phyloP scores from a whole-genome alignment of 2,329 filamentous ascomycete genomes.

The Capronia epimyces region DNA sequence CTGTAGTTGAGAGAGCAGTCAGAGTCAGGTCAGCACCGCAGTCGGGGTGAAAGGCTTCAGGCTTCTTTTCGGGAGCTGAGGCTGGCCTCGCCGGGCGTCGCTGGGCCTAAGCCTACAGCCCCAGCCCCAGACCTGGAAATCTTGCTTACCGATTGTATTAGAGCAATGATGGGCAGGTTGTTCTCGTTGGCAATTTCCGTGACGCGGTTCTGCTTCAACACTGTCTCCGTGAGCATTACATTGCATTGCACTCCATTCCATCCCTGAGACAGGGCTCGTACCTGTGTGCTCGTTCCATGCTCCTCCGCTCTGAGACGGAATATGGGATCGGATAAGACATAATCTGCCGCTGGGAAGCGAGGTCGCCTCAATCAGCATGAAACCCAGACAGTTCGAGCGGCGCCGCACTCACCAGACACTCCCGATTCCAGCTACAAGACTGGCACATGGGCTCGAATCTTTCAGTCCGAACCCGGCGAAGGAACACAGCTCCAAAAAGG shows the following conservation, averaged over 20 bases:
- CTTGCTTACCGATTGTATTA: conserved; percentile 37
- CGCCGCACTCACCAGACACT: conserved; percentile 29
- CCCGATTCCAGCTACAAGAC: conserved; percentile 39
- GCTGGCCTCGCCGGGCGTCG: no score
- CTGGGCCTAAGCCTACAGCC: no score
- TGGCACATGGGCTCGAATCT: conserved; percentile 37
- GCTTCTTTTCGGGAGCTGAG: no score
- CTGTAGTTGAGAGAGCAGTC: conserved; percentile 11
- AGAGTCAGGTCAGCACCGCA: no score
- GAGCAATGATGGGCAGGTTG: conserved; percentile 37
- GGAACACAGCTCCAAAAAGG: conserved; percentile 38
- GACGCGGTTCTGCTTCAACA: conserved; percentile 37
- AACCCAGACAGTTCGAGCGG: not conserved
- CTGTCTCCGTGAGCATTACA: conserved; percentile 16
- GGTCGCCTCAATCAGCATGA: no score
- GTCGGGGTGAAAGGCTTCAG: no score
- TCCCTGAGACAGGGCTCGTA: not conserved
- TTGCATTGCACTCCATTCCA: no score
- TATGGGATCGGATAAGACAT: conserved; percentile 40
- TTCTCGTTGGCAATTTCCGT: conserved; percentile 39
- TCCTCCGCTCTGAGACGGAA: conserved; percentile 41
- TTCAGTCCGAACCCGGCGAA: conserved; percentile 37
- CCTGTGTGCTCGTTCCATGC: conserved; percentile 42
- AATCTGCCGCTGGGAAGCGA: conserved; percentile 34
- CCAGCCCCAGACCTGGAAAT: no score